phyloP scores from a whole-genome alignment of 352 stramenopile genomes.

The Thalassiosira livingstoniorum region DNA sequence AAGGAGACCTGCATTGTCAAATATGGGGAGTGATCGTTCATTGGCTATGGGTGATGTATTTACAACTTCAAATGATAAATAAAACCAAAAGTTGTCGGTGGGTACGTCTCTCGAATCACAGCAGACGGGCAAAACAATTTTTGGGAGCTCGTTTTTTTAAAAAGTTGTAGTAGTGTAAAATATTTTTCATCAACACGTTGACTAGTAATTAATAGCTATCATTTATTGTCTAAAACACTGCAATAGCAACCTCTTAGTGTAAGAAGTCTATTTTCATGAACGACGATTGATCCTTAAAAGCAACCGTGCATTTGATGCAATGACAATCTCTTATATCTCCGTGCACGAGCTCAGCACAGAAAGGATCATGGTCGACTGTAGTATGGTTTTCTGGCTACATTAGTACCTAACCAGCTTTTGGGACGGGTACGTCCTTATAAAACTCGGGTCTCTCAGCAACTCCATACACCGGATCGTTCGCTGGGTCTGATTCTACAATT shows the following conservation, averaged over 20 bases:
- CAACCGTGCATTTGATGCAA: not conserved
- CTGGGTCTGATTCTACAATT: conserved; percentile 64
- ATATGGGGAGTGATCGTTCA: not conserved
- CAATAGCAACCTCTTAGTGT: no score
- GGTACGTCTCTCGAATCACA: no score
- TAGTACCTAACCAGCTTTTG: conserved; percentile 9
- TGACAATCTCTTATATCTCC: not conserved
- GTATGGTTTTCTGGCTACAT: conserved; percentile 1
- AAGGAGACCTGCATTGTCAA: not conserved
- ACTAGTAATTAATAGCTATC: no score
- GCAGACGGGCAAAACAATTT: no score
- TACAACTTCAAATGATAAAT: not conserved
- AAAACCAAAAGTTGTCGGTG: not conserved
- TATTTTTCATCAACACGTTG: no score
- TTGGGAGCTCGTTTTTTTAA: no score
- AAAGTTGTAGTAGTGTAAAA: no score
- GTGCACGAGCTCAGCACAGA: not conserved
- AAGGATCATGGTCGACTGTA: not conserved
- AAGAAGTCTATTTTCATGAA: not conserved
- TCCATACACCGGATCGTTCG: conserved; percentile 73
- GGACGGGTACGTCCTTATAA: conserved; percentile 44
- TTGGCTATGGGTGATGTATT: not conserved
- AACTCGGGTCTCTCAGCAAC: conserved; percentile 53
- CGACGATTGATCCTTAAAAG: not conserved
- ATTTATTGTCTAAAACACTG: no score